Conservation (phyloP, 192 early-diverging fungal species). For the Backusella psychrophila region DNA sequence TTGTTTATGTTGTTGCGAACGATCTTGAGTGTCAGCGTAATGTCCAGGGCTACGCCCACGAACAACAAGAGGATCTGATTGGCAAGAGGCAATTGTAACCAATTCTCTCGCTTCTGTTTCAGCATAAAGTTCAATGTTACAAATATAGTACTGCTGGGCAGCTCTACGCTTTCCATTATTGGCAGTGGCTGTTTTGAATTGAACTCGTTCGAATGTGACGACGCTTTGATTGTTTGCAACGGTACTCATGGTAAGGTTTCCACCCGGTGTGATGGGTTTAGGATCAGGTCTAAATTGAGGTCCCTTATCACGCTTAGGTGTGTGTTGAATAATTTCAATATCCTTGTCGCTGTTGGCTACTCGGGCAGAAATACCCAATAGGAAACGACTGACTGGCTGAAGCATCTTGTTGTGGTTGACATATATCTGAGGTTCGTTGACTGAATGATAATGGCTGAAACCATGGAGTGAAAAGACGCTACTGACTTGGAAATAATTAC, state of each 20-base stretch:
- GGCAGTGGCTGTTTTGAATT: conserved; percentile 92
- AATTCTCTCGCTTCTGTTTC: conserved; percentile 52
- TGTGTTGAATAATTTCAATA: conserved; percentile 73
- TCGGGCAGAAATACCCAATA: conserved; percentile 62
- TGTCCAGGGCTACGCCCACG: conserved; percentile 89
- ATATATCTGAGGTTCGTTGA: not conserved
- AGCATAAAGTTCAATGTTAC: conserved; percentile 70
- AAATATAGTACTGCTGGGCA: conserved; percentile 88
- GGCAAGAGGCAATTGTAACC: conserved; percentile 54
- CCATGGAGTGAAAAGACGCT: conserved; percentile 43
- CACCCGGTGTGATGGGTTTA: conserved; percentile 44
- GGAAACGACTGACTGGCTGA: conserved; percentile 56
- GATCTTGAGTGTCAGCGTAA: conserved; percentile 56
- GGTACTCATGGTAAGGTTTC: conserved; percentile 34
- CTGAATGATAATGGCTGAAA: conserved; percentile 5
- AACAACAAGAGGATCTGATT: conserved; percentile 78
- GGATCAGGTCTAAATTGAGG: conserved; percentile 60
- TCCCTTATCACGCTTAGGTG: conserved; percentile 84
- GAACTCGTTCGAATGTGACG: conserved; percentile 84
- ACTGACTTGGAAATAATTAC: conserved; percentile 83
- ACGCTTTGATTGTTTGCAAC: conserved; percentile 39
- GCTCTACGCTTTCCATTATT: conserved; percentile 88
- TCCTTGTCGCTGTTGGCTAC: conserved; percentile 50
- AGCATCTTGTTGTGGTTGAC: conserved; percentile 40
- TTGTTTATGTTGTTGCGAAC: not conserved